Evolutionary conservation across 2,329 filamentous ascomycete genomes (phyloP).

Genomic region (Aspergillus intermedius): DNA sequence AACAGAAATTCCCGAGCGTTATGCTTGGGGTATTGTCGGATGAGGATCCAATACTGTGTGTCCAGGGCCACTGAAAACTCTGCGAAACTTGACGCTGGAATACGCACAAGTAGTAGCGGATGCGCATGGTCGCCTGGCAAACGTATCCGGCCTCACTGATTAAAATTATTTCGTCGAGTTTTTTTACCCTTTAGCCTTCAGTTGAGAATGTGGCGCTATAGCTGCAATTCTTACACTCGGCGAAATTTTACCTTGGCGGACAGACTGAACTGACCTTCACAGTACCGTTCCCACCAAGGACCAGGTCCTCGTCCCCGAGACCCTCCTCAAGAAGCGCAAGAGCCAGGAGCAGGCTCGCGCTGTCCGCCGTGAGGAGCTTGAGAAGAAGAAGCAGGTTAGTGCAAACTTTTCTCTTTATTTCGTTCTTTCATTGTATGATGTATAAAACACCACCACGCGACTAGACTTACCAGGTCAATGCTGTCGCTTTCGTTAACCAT

Average conservation of each 20-base stretch:
- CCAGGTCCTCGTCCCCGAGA: slow-evolving; percentile 97
- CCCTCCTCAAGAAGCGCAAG: slow-evolving; percentile 99
- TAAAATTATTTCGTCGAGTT: slow-evolving; percentile 75
- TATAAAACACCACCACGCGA: slow-evolving; percentile 77
- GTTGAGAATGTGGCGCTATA: slow-evolving; percentile 84
- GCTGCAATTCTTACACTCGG: slow-evolving; percentile 89
- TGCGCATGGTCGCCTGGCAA: slow-evolving; percentile 1
- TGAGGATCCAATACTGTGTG: slow-evolving; percentile 51
- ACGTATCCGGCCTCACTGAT: slow-evolving; percentile 59
- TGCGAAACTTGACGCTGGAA: slow-evolving; percentile 24
- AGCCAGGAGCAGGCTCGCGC: slow-evolving; percentile 98
- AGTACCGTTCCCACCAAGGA: slow-evolving; percentile 91
- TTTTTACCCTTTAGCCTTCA: slow-evolving; percentile 52
- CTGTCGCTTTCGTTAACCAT: slow-evolving; percentile 65
- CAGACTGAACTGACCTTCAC: slow-evolving; percentile 69
- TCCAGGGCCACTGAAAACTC: slow-evolving; percentile 10
- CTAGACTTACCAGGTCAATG: slow-evolving; percentile 89
- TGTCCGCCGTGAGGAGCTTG: slow-evolving; percentile 68
- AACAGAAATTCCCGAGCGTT: slow-evolving; percentile 49
- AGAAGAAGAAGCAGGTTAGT: slow-evolving; percentile 89
- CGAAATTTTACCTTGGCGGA: slow-evolving; percentile 61
- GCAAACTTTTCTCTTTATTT: slow-evolving; percentile 6
- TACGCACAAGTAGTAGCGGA: slow-evolving; percentile 19
- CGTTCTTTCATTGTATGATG: slow-evolving; percentile 58
- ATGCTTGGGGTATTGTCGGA: slow-evolving; percentile 65